Percentiles rank a stretch among this genome's conserved stretches.
Conservation (phyloP, 2,329 filamentous ascomycete genomes). For the Coniochaeta sp. region DNA sequence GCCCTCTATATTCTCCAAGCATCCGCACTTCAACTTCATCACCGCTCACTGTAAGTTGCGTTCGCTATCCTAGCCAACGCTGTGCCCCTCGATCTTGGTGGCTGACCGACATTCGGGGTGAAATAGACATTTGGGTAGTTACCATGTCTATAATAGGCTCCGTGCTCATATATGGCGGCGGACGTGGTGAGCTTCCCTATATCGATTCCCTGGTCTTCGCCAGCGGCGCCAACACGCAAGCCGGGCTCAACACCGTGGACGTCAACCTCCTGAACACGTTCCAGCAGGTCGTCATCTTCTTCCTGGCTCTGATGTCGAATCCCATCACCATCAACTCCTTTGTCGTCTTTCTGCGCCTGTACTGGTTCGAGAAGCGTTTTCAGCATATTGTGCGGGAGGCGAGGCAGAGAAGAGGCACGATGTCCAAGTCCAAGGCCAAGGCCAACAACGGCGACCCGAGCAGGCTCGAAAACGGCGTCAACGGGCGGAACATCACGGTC, state of each 20-base stretch:
- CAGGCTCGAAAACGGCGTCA: conserved; percentile 55
- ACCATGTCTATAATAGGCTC: conserved; percentile 66
- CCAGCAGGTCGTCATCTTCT: conserved; percentile 66
- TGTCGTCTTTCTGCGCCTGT: conserved; percentile 86
- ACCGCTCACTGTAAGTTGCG: conserved; percentile 62
- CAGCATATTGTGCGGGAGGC: conserved; percentile 74
- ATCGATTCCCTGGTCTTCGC: conserved; percentile 87
- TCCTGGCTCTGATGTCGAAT: conserved; percentile 67
- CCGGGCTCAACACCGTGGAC: conserved; percentile 78
- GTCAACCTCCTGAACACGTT: conserved; percentile 62
- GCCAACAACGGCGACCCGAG: conserved; percentile 31
- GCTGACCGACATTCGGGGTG: neutral
- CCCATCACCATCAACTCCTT: conserved; percentile 79
- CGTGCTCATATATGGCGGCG: conserved; percentile 62
- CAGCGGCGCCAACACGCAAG: conserved; percentile 83
- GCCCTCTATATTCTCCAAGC: conserved; percentile 50
- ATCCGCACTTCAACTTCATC: conserved; percentile 74
- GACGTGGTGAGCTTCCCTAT: conserved; percentile 57
- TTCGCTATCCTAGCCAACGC: neutral
- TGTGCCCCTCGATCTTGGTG: neutral
- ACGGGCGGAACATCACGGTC: conserved; percentile 58
- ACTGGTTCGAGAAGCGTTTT: conserved; percentile 98
- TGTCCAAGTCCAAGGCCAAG: conserved; percentile 54
- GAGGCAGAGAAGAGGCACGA: conserved; percentile 54
- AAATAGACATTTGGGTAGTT: conserved; percentile 73